Base-by-base conservation (phyloP, 768 basidiomycete genomes). In the Tylopilus sp. region DNA sequence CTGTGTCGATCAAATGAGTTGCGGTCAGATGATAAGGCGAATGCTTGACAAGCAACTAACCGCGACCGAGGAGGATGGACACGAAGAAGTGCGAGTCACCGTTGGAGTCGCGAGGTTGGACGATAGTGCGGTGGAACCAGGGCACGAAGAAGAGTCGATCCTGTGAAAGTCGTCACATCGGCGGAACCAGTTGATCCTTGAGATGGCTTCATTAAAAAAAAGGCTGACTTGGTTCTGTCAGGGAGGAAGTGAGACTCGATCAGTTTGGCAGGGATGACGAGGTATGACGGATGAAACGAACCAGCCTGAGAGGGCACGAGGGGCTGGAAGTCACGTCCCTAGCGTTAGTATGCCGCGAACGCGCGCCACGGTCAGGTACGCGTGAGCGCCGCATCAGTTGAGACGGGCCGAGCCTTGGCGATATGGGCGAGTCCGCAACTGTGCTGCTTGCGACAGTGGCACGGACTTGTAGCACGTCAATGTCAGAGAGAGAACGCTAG, bases 351-450 rank as follows among this genome's bases (percentile, higher is more conserved):
- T n/a, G n/a, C n/a, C 28, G 34, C 47, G 59, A 37, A 19, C 37
- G 19, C 33, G 33, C 37, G 37, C 46, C 34, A 51, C 34, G 30
- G 8, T 37, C 57, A 63, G 61, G 61, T 19, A 60, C 61, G 38
- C 19, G 50, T 26, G 16, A 17, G 28, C 6, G n/a, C n/a, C n/a
- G 19, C 17, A 21, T 31, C 50, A 49, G 45, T 63, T 54, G 44
- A 46, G 50, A 33, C 19, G 52, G 49, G 56, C 41, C 45, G 34
- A 48, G 7, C 46, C 47, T 45, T 58, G 52, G 38, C 30, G 10
- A 12, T 33, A 13, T 41, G 28, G 37, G 28, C 19, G 30, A 31
- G 12, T 22, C 10, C 38, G 38, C 49, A 40, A 33, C 24, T 0
- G 8, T 28, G n/a, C 40, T 22, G n/a, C 34, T 37, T 45, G 17